Evolutionary conservation across 2,329 filamentous ascomycete genomes (phyloP).

Genomic region (Penicillium sp.): DNA sequence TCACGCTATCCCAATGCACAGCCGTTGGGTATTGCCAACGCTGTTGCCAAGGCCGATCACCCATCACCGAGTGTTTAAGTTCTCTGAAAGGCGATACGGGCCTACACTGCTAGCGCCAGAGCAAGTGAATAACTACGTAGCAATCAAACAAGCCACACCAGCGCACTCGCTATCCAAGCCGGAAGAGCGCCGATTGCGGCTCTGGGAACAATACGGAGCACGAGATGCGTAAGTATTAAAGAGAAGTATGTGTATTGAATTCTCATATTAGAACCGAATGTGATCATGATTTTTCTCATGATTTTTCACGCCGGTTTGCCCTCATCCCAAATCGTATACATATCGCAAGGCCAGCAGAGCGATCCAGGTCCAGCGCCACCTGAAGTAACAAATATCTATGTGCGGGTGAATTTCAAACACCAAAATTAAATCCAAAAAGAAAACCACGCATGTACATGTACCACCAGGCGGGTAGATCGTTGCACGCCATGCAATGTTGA

Average conservation of each 20-base stretch:
- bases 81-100: too few species aligned
- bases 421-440: background rate
- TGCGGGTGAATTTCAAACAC: background rate
- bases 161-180: constrained; percentile 33
- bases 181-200: constrained; percentile 30
- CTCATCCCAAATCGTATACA: constrained; percentile 1
- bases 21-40: constrained; percentile 39
- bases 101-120: constrained; percentile 32
- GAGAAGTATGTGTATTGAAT: background rate
- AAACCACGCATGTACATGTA: background rate
- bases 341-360: background rate
- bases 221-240: background rate
- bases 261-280: background rate
- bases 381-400: background rate
- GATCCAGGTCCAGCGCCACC: background rate
- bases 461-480: background rate
- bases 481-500: constrained; percentile 1
- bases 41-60: background rate
- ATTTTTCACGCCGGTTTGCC: background rate
- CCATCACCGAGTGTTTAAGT: too few species aligned
- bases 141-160: constrained; percentile 36
- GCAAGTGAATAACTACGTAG: constrained; percentile 19
- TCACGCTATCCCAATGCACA: constrained; percentile 24
- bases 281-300: background rate
- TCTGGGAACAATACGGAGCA: too few species aligned